These are phyloP conservation scores for Alternaria tenuissima DNA, from an alignment of 2,329 filamentous ascomycete species.

Conservation along the genomic window DNA sequence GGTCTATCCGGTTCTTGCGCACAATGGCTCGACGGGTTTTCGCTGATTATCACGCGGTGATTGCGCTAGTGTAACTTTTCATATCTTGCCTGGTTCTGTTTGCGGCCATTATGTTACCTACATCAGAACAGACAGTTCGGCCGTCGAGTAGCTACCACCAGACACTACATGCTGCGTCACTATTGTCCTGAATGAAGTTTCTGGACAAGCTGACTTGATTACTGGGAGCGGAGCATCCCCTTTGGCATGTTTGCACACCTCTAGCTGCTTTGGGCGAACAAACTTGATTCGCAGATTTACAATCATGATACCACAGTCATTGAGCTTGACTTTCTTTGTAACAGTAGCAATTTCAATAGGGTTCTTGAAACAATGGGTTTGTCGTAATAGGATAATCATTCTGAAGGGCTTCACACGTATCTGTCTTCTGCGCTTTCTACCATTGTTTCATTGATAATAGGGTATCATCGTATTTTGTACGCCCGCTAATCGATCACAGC, in stretches of 20 bases:
- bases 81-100: background rate
- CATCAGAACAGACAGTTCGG: background rate
- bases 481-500: constrained; percentile 15
- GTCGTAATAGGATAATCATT: background rate
- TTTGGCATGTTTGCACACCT: background rate
- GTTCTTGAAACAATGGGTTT: background rate
- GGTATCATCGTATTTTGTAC: constrained; percentile 18
- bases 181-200: background rate
- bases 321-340: constrained; percentile 11
- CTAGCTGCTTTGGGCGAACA: background rate
- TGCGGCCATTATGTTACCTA: background rate
- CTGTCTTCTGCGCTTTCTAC: background rate
- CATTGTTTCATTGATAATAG: constrained; percentile 11
- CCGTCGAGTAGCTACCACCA: background rate
- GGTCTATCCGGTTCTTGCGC: constrained; percentile 85
- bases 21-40: constrained; percentile 84
- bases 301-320: constrained; percentile 16
- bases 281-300: constrained; percentile 1
- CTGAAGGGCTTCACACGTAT: background rate
- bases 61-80: background rate
- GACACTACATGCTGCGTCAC: background rate
- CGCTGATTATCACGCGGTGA: constrained; percentile 78
- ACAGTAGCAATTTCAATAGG: background rate
- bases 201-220: background rate
- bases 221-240: background rate